Conservation (phyloP, 2,329 filamentous ascomycete genomes). For the Colletotrichum sp. region DNA sequence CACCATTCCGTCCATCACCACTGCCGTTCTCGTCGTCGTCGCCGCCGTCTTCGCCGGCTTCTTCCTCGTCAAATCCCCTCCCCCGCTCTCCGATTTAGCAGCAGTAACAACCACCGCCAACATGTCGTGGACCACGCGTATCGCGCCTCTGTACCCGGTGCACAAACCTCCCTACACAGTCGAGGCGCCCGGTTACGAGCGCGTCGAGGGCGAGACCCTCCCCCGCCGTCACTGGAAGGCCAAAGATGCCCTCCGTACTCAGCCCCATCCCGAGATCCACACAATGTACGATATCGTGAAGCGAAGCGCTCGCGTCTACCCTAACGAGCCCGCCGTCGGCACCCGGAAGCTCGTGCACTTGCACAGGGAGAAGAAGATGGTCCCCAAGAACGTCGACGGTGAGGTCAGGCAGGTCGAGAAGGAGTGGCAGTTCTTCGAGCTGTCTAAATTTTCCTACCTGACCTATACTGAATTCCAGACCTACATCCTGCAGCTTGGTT, state of each 20-base stretch:
- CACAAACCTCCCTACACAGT: constrained; percentile 78
- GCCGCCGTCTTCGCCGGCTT: neutral
- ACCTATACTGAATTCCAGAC: constrained; percentile 82
- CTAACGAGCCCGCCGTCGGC: constrained; percentile 70
- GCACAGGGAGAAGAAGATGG: constrained; percentile 85
- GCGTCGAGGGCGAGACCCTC: constrained; percentile 81
- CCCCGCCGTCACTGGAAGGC: constrained; percentile 77
- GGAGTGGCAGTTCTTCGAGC: constrained; percentile 90
- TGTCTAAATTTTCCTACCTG: constrained; percentile 76
- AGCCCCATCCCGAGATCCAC: constrained; percentile 70
- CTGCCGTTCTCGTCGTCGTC: constrained; percentile 2
- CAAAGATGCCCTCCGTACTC: constrained; percentile 72
- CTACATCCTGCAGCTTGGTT: constrained; percentile 71
- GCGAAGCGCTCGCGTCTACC: constrained; percentile 68
- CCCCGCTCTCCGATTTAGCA: neutral
- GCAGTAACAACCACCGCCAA: neutral
- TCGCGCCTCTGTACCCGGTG: constrained; percentile 60
- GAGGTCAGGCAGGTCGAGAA: constrained; percentile 82
- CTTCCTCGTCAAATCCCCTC: neutral
- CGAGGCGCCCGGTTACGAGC: constrained; percentile 71
- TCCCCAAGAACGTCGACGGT: constrained; percentile 88
- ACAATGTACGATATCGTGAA: constrained; percentile 83
- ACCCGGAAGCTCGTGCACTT: constrained; percentile 76
- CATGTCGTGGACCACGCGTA: constrained; percentile 46
- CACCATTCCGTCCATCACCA: constrained; percentile 16